Evolutionary conservation across 1,284 basidiomycete species (phyloP).

Genomic region (Malassezia restricta): DNA sequence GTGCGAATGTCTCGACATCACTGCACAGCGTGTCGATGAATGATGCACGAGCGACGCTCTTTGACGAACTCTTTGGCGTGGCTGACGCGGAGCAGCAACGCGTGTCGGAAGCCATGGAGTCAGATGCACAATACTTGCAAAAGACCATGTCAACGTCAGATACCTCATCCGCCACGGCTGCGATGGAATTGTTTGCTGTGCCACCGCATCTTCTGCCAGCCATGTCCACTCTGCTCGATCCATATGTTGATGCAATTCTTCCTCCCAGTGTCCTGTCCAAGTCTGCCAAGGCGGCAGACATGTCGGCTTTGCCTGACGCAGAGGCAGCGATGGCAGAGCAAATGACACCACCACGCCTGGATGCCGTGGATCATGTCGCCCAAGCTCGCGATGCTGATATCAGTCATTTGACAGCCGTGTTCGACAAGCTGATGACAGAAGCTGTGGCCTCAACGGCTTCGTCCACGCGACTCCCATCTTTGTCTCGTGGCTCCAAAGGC

Average conservation of each 20-base stretch:
- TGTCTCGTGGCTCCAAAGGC: constrained; percentile 2
- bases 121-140: constrained; percentile 5
- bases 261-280: constrained; percentile 21
- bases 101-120: constrained; percentile 13
- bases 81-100: constrained; percentile 9
- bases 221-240: constrained; percentile 61
- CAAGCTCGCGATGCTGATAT: constrained; percentile 47
- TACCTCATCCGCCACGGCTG: constrained; percentile 12
- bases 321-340: neutral
- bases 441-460: neutral
- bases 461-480: neutral
- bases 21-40: constrained; percentile 9
- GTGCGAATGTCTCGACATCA: constrained; percentile 18
- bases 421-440: constrained; percentile 9
- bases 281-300: neutral
- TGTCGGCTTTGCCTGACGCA: neutral
- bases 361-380: constrained; percentile 13
- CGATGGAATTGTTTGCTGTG: constrained; percentile 55
- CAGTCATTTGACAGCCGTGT: constrained; percentile 11
- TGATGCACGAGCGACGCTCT: constrained; percentile 57
- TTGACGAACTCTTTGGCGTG: constrained; percentile 73
- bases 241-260: constrained; percentile 60
- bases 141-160: neutral
- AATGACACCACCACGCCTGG: neutral
- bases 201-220: constrained; percentile 71